These are phyloP conservation scores for Cryptococcus sp. DNA, from an alignment of 1,284 basidiomycete genomes.

Conservation along the genomic window DNA sequence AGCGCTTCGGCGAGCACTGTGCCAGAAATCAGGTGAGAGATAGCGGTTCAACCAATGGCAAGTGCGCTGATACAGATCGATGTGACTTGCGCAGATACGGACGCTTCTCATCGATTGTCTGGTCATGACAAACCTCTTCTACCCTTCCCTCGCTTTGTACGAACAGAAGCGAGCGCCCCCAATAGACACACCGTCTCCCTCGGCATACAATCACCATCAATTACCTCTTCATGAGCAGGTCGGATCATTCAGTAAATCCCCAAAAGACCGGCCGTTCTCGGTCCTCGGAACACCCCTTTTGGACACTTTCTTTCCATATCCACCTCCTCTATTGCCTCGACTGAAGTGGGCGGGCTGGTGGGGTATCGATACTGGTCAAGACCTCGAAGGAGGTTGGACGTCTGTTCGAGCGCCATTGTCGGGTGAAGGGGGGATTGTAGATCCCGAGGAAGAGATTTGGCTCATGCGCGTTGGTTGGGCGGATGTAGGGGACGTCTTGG, in stretches of 20 bases:
- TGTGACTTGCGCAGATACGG: slow-evolving; percentile 64
- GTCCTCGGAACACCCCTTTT: slow-evolving; percentile 42
- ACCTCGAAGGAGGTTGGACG: slow-evolving; percentile 20
- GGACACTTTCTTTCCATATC: slow-evolving; percentile 47
- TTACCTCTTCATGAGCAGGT: slow-evolving; percentile 16
- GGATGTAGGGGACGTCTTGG: slow-evolving; percentile 47
- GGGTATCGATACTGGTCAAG: slow-evolving; percentile 28
- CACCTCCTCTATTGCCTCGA: slow-evolving; percentile 46
- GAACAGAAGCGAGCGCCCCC: slow-evolving; percentile 56
- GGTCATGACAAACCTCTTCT: slow-evolving; percentile 94
- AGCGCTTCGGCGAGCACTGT: slow-evolving; percentile 52
- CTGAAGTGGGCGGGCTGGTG: slow-evolving; percentile 46
- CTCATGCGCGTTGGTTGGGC: slow-evolving; percentile 46
- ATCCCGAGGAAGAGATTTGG: slow-evolving; percentile 28
- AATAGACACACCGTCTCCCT: slow-evolving; percentile 24
- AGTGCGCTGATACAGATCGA: not conserved
- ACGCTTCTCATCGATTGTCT: slow-evolving; percentile 90
- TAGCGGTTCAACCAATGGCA: not conserved
- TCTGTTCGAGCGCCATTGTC: slow-evolving; percentile 8
- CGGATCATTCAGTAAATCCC: slow-evolving; percentile 3
- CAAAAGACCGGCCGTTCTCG: slow-evolving; percentile 37
- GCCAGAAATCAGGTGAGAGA: slow-evolving; percentile 52
- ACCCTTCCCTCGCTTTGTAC: slow-evolving; percentile 84
- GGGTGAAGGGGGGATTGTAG: slow-evolving; percentile 1
- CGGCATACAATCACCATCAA: slow-evolving; percentile 25